These are phyloP conservation scores for Tolypocladium cylindrosporum DNA, from an alignment of 2,329 filamentous ascomycete genomes.

Conservation along the genomic window DNA sequence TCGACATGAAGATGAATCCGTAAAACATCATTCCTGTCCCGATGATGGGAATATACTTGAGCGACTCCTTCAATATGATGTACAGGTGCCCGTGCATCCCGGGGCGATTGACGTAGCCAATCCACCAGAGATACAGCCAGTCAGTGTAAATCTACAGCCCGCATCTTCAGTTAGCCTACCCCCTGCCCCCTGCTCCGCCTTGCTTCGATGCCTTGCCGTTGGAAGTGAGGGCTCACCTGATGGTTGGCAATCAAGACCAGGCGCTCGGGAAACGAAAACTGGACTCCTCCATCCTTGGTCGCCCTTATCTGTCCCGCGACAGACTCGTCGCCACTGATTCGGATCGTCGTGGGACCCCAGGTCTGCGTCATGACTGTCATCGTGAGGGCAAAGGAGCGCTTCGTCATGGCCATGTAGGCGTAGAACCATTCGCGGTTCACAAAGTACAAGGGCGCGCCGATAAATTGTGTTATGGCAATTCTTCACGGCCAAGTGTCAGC, in stretches of 20 bases:
- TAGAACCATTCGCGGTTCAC: constrained; percentile 72
- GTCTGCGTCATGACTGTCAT: constrained; percentile 74
- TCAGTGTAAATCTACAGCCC: constrained; percentile 64
- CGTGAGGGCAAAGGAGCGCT: constrained; percentile 70
- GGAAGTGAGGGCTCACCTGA: constrained; percentile 39
- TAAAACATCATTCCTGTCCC: constrained; percentile 78
- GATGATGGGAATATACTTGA: constrained; percentile 71
- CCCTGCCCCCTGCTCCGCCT: neutral
- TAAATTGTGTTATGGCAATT: constrained; percentile 60
- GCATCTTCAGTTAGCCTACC: neutral
- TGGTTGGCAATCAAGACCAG: constrained; percentile 82
- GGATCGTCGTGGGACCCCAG: constrained; percentile 76
- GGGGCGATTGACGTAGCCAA: constrained; percentile 68
- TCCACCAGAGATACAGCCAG: constrained; percentile 92
- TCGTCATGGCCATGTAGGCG: constrained; percentile 78
- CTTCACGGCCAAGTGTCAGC: constrained; percentile 29
- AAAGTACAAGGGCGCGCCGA: constrained; percentile 67
- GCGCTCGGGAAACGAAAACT: constrained; percentile 73
- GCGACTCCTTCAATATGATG: constrained; percentile 82
- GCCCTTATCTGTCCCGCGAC: constrained; percentile 65
- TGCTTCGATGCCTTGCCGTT: neutral
- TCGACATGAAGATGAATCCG: constrained; percentile 85
- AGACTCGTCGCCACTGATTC: constrained; percentile 74
- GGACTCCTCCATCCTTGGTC: constrained; percentile 60
- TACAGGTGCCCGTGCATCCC: constrained; percentile 78